phyloP scores from a whole-genome alignment of 202 grass and related monocot genomes.

The Dendrocalamus latiflorus region DNA sequence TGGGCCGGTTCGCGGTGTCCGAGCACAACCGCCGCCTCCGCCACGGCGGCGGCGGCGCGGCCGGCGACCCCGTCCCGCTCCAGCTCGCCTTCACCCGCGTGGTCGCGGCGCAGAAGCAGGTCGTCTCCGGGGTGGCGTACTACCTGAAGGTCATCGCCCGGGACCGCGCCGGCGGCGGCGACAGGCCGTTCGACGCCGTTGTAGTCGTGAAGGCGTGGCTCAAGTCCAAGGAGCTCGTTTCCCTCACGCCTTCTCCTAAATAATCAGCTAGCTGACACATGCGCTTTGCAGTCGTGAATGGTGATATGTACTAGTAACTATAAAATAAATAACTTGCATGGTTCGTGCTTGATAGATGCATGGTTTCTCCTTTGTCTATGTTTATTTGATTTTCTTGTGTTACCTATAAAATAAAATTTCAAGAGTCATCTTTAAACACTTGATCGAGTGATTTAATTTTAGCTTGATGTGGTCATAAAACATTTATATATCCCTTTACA shows the following conservation, averaged over 20 bases:
- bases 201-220: conserved; percentile 59
- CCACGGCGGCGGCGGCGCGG: not conserved
- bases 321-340: not conserved
- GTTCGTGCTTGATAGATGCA: not conserved
- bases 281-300: too few species aligned
- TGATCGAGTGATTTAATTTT: too few species aligned
- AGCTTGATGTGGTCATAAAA: too few species aligned
- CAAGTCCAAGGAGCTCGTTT: conserved; percentile 54
- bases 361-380: not conserved
- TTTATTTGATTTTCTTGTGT: too few species aligned
- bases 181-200: conserved; percentile 41
- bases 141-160: conserved; percentile 52
- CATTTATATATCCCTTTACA: too few species aligned
- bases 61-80: not conserved
- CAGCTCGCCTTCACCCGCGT: conserved; percentile 41
- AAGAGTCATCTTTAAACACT: too few species aligned
- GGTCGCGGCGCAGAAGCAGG: conserved; percentile 49
- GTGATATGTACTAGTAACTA: too few species aligned
- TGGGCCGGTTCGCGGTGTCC: conserved; percentile 51
- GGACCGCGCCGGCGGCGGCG: not conserved
- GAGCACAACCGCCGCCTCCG: conserved; percentile 43
- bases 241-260: conserved; percentile 48
- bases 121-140: conserved; percentile 49
- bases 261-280: not conserved
- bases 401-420: too few species aligned